Evolutionary conservation across 2,329 filamentous ascomycete species (phyloP).

Genomic region (Lasiodiplodia sp.): DNA sequence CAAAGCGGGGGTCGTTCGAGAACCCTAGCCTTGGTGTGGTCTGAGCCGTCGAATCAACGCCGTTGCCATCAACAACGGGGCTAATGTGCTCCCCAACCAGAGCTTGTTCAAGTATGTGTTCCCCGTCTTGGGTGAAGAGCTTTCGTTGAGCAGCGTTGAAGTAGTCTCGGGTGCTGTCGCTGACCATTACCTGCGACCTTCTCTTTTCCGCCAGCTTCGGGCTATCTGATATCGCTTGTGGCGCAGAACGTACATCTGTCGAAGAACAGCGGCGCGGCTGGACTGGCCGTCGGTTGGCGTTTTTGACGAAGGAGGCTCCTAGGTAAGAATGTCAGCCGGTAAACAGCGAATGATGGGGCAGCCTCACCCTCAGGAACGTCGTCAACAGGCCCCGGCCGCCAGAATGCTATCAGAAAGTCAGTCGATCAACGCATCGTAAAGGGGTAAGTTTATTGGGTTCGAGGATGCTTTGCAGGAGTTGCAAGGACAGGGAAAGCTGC

Average conservation of each 20-base stretch:
- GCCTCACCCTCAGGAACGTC: not conserved
- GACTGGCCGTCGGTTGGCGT: not conserved
- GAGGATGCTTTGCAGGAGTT: not conserved
- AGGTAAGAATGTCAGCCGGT: not conserved
- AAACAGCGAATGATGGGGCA: not conserved
- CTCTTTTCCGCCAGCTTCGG: not conserved
- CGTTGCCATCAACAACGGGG: conserved; percentile 5
- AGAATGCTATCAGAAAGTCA: not conserved
- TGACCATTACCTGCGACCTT: not conserved
- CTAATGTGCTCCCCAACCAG: conserved; percentile 9
- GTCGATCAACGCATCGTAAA: not conserved
- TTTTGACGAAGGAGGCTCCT: not conserved
- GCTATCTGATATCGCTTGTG: no score
- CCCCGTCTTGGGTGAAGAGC: not conserved
- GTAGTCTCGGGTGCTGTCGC: not conserved
- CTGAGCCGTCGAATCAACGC: not conserved
- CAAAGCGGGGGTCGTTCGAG: not conserved
- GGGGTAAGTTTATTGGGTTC: not conserved
- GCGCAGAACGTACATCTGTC: not conserved
- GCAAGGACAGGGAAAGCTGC: not conserved
- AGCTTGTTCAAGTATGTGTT: not conserved
- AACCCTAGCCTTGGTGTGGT: not conserved
- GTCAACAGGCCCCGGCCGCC: not conserved
- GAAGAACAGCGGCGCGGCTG: no score
- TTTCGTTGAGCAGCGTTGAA: not conserved